These are phyloP conservation scores for Neurospora sp. DNA, from an alignment of 2,329 filamentous ascomycete species.

Conservation along the genomic window DNA sequence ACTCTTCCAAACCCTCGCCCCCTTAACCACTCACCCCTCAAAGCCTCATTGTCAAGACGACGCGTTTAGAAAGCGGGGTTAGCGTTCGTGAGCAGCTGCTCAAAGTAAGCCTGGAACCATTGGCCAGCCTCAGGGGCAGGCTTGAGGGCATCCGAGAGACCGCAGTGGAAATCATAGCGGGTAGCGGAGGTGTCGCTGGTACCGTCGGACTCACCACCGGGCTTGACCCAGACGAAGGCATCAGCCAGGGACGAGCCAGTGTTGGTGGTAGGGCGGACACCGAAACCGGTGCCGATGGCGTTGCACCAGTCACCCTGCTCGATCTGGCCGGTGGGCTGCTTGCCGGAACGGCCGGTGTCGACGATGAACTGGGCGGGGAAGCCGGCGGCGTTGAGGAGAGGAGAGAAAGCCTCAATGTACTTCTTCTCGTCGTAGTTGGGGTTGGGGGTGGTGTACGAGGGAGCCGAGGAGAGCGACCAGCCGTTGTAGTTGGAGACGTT, in stretches of 20 bases:
- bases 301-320: conserved; percentile 62
- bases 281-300: conserved; percentile 52
- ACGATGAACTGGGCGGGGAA: conserved; percentile 39
- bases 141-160: conserved; percentile 40
- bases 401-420: conserved; percentile 55
- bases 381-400: conserved; percentile 41
- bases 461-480: conserved; percentile 31
- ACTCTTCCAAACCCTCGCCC: neutral
- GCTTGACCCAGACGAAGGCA: conserved; percentile 63
- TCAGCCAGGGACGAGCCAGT: conserved; percentile 50
- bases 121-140: conserved; percentile 60
- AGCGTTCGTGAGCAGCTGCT: conserved; percentile 44
- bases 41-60: neutral
- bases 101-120: conserved; percentile 57
- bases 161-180: conserved; percentile 45
- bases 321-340: conserved; percentile 51
- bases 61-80: conserved; percentile 37
- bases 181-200: conserved; percentile 36
- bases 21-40: neutral
- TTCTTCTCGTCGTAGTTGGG: conserved; percentile 41
- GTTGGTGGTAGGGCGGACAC: conserved; percentile 50
- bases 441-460: conserved; percentile 38
- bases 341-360: conserved; percentile 41
- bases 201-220: conserved; percentile 48
- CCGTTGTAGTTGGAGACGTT: conserved; percentile 51